Base-by-base conservation (phyloP, 2,329 filamentous ascomycete species). In the Penicillium sp. region DNA sequence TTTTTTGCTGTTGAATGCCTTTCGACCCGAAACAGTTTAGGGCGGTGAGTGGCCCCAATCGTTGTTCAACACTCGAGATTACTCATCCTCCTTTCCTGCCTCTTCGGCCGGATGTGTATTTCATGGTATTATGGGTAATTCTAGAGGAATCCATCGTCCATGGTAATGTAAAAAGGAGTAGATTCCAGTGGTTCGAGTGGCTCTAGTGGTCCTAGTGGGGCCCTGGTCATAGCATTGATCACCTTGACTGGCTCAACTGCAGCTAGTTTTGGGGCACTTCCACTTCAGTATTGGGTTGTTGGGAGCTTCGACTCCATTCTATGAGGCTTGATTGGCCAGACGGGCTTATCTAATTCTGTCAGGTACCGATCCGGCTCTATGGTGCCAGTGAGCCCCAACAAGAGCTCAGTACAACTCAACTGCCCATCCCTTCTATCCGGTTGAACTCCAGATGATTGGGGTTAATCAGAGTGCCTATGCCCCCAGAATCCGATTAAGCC, bases 1-100 rank as follows among this genome's bases (percentile, higher is more conserved):
- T 21, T 41, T 41, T 41, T 41, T n/a, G 62, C 57, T 66, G 70
- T 71, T 71, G 70, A 70, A 70, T 65, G 59, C 62, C 62, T 67
- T 59, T 41, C 58, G 63, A 54, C 70, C 68, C 48, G 61, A 75
- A 68, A 21, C 14, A 71, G 73, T 60, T 67, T 75, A 72, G 73
- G 65, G 68, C 39, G 11, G 22, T 60, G 39, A 41, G 39, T 67
- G 62, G 61, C 65, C 68, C 67, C 67, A 65, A 63, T 62, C 53
- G 52, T 21, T n/a, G 56, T 55, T 58, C 52, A 55, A 55, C 53
- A 41, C 51, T 55, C 53, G 22, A 33, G 10, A 35, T 11, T 22
- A 22, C 22, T 29, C 24, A 21, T 31, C 45, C 35, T 26, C 19
- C 19, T 37, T 26, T 48, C 22, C 35, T 26, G 8, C 27, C 24